Conservation (phyloP, 495 filamentous ascomycete genomes). For the Patellaria atrata region DNA sequence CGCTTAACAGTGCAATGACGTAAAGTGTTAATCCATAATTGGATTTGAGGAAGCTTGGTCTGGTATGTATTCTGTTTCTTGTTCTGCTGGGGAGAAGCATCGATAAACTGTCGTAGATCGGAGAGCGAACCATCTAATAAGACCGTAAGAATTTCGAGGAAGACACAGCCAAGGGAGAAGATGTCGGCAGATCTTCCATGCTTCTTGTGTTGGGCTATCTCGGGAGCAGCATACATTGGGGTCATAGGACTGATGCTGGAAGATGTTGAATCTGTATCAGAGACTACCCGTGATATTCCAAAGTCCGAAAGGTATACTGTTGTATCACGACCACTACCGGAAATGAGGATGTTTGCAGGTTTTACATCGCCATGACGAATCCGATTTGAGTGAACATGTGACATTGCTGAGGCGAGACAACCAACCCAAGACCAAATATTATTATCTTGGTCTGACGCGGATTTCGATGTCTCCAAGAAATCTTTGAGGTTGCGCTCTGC, state of each 20-base stretch:
- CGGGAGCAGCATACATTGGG: slow-evolving; percentile 11
- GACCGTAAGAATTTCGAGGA: slow-evolving; percentile 9
- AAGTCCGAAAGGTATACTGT: slow-evolving; percentile 13
- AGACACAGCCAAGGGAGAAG: slow-evolving; percentile 15
- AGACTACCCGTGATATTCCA: slow-evolving; percentile 12
- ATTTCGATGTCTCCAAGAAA: slow-evolving; percentile 2
- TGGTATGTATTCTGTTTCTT: no score
- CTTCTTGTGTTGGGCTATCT: slow-evolving; percentile 7
- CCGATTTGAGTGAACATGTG: slow-evolving; percentile 9
- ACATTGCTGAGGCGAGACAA: slow-evolving; percentile 13
- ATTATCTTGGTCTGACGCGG: background rate
- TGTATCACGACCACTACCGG: no score
- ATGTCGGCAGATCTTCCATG: slow-evolving; percentile 14
- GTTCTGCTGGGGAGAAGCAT: no score
- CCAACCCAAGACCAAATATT: slow-evolving; percentile 9
- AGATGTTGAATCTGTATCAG: slow-evolving; percentile 14
- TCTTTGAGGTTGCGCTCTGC: slow-evolving; percentile 8
- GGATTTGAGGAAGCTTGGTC: no score
- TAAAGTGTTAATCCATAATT: no score
- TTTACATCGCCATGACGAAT: slow-evolving; percentile 15
- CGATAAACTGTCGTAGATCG: no score
- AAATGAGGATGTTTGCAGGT: slow-evolving; percentile 11
- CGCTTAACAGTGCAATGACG: no score
- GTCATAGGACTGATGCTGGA: slow-evolving; percentile 13
- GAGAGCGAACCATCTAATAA: no score